Evolutionary conservation across 495 filamentous ascomycete genomes (phyloP).

Genomic region (Chaetomium cochliodes): DNA sequence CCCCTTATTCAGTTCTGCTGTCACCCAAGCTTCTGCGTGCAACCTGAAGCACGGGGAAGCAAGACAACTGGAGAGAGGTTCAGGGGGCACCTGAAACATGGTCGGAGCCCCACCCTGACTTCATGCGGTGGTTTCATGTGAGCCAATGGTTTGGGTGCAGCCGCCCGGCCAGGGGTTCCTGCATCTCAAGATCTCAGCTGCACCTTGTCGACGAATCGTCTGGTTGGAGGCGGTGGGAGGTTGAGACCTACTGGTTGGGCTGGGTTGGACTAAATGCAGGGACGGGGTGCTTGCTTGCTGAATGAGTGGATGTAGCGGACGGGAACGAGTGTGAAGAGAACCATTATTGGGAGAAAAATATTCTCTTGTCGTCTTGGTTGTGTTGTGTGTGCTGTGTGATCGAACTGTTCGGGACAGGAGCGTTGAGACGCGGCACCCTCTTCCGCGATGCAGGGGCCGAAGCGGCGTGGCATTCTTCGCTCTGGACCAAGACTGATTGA

Average conservation of each 20-base stretch:
- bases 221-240: conserved; percentile 1
- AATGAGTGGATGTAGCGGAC: not conserved
- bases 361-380: not conserved
- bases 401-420: not conserved
- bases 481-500: not conserved
- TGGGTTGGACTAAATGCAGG: not conserved
- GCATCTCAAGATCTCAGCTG: not conserved
- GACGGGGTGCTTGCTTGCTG: not conserved
- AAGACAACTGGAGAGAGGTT: not conserved
- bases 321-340: no score
- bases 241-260: not conserved
- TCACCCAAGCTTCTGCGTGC: no score
- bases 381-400: not conserved
- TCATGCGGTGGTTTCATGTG: not conserved
- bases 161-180: conserved; percentile 5
- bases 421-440: conserved; percentile 7
- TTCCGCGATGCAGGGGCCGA: conserved; percentile 1
- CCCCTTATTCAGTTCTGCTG: no score
- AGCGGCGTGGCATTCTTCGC: not conserved
- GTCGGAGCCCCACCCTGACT: not conserved
- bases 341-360: not conserved
- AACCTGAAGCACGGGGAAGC: no score
- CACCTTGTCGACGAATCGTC: conserved; percentile 11
- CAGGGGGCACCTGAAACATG: conserved; percentile 13
- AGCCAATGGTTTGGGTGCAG: conserved; percentile 14